Percentiles rank a stretch among this genome's conserved stretches.
Conservation (phyloP, 2,329 filamentous ascomycete genomes). For the Botryotinia calthae region DNA sequence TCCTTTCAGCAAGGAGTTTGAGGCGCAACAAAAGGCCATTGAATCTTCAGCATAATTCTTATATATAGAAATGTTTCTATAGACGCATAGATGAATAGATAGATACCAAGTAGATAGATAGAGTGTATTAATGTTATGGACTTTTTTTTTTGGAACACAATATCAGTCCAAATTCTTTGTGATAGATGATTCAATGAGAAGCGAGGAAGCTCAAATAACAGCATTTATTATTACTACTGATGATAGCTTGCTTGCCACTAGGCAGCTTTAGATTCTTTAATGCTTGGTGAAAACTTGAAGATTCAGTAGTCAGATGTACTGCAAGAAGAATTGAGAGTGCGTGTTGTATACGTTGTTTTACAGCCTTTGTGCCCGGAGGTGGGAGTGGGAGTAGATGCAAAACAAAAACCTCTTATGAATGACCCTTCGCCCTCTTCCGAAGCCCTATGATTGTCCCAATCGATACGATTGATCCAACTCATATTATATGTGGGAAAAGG, state of each 20-base stretch:
- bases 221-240: background rate
- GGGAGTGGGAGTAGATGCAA: no score
- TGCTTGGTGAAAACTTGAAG: background rate
- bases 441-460: no score
- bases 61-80: background rate
- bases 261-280: background rate
- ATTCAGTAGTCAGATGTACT: background rate
- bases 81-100: background rate
- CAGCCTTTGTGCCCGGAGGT: no score
- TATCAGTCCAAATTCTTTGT: background rate
- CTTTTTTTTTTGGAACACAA: background rate
- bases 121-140: background rate
- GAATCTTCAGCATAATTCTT: background rate
- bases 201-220: background rate
- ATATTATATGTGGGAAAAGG: background rate
- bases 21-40: constrained; percentile 22
- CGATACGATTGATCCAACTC: no score
- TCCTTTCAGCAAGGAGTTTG: constrained; percentile 37
- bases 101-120: background rate
- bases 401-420: no score
- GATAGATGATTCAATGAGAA: background rate
- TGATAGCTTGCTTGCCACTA: background rate
- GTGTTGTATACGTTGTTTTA: no score
- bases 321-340: no score
- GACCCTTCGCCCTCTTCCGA: no score